A percentile compares a stretch with the other conserved stretches of the same genome.
phyloP scores from a whole-genome alignment of 2,329 filamentous ascomycete genomes.

The Malbranchea cinnamomea region DNA sequence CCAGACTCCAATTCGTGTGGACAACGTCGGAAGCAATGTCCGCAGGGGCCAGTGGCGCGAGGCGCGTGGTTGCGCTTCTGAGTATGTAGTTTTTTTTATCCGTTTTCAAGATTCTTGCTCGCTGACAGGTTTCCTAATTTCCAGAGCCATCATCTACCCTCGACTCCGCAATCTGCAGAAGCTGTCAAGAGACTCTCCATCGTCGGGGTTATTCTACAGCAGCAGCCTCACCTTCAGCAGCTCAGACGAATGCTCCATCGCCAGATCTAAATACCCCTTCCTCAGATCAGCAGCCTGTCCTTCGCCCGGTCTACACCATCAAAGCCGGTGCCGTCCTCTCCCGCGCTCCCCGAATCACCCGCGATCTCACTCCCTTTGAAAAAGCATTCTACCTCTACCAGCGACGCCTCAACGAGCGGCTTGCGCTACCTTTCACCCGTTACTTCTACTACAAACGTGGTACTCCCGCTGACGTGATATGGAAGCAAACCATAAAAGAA shows the following conservation, averaged over 20 bases:
- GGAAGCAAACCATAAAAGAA: conserved; percentile 70
- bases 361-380: conserved; percentile 73
- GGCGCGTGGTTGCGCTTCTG: conserved; percentile 25
- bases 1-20: conserved; percentile 3
- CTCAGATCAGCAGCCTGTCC: conserved; percentile 11
- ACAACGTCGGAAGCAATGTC: conserved; percentile 20
- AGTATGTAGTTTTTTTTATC: conserved; percentile 17
- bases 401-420: conserved; percentile 85
- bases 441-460: conserved; percentile 93
- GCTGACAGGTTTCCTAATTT: conserved; percentile 9
- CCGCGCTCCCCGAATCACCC: conserved; percentile 74
- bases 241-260: conserved; percentile 14
- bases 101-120: background rate
- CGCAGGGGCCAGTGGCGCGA: conserved; percentile 26
- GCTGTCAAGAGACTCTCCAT: conserved; percentile 27
- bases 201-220: conserved; percentile 27
- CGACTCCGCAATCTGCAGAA: conserved; percentile 28
- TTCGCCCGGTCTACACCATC: conserved; percentile 29
- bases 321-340: conserved; percentile 67
- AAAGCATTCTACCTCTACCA: conserved; percentile 94
- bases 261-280: conserved; percentile 25
- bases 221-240: conserved; percentile 22
- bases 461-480: conserved; percentile 71
- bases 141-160: conserved; percentile 21
- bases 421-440: conserved; percentile 71